phyloP scores from a whole-genome alignment of 1,284 basidiomycete species.

The Pyrrhoderma noxium region DNA sequence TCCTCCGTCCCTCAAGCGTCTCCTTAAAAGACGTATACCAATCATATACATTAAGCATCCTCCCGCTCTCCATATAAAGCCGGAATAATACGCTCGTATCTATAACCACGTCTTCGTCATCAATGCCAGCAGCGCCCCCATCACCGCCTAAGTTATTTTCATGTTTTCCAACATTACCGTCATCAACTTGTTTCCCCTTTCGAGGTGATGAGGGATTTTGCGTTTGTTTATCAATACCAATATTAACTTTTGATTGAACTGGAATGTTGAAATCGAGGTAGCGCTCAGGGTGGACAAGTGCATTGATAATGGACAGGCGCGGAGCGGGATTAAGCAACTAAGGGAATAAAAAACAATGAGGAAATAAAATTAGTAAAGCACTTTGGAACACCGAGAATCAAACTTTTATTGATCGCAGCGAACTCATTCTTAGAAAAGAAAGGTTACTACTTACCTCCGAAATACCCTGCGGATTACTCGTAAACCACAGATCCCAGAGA shows the following conservation, averaged over 20 bases:
- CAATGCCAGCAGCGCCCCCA: conserved; percentile 23
- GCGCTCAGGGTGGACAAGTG: conserved; percentile 51
- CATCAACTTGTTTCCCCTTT: not conserved
- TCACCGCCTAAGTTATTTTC: conserved; percentile 16
- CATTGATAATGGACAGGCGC: conserved; percentile 50
- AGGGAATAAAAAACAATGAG: not conserved
- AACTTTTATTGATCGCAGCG: too few species aligned
- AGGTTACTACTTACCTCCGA: conserved; percentile 58
- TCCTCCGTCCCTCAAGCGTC: conserved; percentile 48
- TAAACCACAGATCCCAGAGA: conserved; percentile 70
- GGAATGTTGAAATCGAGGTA: conserved; percentile 30
- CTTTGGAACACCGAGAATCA: too few species aligned
- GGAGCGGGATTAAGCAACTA: conserved; percentile 66
- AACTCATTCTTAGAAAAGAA: too few species aligned
- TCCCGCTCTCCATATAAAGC: conserved; percentile 67
- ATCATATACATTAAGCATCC: conserved; percentile 74
- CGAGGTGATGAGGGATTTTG: conserved; percentile 1
- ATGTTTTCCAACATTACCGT: not conserved
- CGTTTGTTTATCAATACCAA: too few species aligned
- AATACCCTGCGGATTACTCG: conserved; percentile 53
- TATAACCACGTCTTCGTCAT: conserved; percentile 38
- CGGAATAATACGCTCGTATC: conserved; percentile 70
- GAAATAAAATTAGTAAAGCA: conserved; percentile 2
- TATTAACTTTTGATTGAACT: conserved; percentile 18
- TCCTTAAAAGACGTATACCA: conserved; percentile 68